Base-by-base conservation (phyloP, 169 alveolate genomes). In the Condylostoma magnum region DNA sequence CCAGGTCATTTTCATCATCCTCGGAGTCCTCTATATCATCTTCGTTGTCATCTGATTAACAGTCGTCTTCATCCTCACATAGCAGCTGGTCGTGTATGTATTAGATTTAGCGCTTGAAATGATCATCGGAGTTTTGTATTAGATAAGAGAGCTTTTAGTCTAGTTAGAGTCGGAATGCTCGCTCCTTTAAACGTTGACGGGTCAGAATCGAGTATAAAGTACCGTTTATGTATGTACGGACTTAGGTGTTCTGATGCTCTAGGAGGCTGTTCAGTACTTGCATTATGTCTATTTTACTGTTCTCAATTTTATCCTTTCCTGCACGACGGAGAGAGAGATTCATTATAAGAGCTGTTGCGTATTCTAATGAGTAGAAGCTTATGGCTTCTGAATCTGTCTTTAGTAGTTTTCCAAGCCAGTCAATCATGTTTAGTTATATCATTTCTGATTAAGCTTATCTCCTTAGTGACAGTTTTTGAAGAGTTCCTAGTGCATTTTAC, bases 291-390 rank as follows among this genome's bases (percentile, higher is more conserved):
- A 79, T 79, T 18, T 85, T 76, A n/a, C 79, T 72, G 4, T 82
- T 80, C 63, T 90, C 89, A 44, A 83, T 79, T 56, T 88, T 90
- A 68, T 86, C 90, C 65, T 88, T 86, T 10, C 96, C 96, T 36
- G 86, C 85, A 34, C 90, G 78, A 69, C 96, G 80, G 28, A 92
- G 51, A 25, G 92, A 82, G 37, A 92, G 69, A 74, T 92, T 92
- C 96, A 92, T 92, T 4, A 92, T 80, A 50, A 92, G 69, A 34
- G 96, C 96, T 43, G 93, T 85, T 2, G 94, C 92, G 71, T 92
- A 92, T 70, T 92, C 96, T 15, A 82, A 77, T 25, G 93, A 81
- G 67, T 92, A 92, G 56, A 83, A 92, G 70, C 92, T 77, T 10
- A 92, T 76, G 31, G 82, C 37, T 33, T 76, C 85, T 28, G 82